These are phyloP conservation scores for Pyracantha coccinea DNA, from an alignment of 331 rosid genomes.

Conservation along the genomic window DNA sequence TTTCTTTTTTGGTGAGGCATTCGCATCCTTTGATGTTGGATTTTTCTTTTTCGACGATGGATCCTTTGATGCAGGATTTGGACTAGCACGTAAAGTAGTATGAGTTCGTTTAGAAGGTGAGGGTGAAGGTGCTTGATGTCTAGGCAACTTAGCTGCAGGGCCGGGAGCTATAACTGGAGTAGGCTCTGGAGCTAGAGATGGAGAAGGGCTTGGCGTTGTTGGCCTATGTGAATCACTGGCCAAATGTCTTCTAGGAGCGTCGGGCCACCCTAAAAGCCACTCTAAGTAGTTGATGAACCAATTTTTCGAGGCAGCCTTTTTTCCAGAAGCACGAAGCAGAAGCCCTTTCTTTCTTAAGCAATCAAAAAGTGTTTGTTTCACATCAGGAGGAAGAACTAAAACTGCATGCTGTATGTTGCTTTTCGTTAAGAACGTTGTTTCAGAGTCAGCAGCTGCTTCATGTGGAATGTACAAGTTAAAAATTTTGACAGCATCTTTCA, in stretches of 20 bases:
- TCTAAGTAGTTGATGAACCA: conserved; percentile 21
- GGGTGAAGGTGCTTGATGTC: not conserved
- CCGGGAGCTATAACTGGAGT: conserved; percentile 8
- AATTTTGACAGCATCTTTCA: conserved; percentile 20
- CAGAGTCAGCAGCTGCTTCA: conserved; percentile 18
- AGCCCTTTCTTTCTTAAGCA: conserved; percentile 35
- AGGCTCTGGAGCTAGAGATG: conserved; percentile 3
- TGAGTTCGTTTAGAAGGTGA: not conserved
- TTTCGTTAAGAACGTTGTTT: not conserved
- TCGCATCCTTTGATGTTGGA: not conserved
- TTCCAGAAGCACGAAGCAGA: conserved; percentile 10
- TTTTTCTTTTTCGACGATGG: not conserved
- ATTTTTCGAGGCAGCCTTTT: conserved; percentile 6
- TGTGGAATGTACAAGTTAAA: conserved; percentile 17
- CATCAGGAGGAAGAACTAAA: conserved; percentile 23
- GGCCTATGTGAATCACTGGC: conserved; percentile 5
- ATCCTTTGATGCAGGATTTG: not conserved
- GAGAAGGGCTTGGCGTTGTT: not conserved
- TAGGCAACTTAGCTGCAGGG: not conserved
- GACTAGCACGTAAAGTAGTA: conserved; percentile 2
- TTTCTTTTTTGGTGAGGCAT: not conserved
- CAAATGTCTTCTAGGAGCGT: conserved; percentile 35
- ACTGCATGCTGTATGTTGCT: conserved; percentile 3
- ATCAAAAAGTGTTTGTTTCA: conserved; percentile 29
- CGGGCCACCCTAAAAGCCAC: conserved; percentile 11